These are phyloP conservation scores for Barbarea vulgaris DNA, from an alignment of 345 rosid species.

Conservation along the genomic window DNA sequence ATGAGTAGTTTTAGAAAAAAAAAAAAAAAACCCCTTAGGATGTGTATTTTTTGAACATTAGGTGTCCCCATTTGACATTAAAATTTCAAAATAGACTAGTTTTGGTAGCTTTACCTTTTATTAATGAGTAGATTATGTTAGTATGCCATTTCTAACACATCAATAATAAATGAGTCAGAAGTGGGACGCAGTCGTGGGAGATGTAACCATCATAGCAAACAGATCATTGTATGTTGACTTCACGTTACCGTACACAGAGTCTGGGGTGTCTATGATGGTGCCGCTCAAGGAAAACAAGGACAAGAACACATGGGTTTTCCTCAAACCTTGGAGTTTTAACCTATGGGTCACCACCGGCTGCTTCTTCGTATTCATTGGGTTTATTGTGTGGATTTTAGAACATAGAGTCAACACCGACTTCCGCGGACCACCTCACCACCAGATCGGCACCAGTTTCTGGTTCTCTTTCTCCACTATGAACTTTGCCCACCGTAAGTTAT, in stretches of 20 bases:
- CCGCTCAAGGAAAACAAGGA: slow-evolving; percentile 41
- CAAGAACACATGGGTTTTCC: slow-evolving; percentile 66
- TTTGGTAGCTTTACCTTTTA: too few species aligned
- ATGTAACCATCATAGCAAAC: slow-evolving; percentile 50
- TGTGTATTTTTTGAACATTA: too few species aligned
- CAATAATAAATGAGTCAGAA: slow-evolving; percentile 32
- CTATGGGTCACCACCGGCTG: slow-evolving; percentile 62
- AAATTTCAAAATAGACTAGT: too few species aligned
- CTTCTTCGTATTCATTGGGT: slow-evolving; percentile 60
- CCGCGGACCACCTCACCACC: slow-evolving; percentile 44
- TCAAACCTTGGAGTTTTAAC: slow-evolving; percentile 61
- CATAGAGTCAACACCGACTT: slow-evolving; percentile 71
- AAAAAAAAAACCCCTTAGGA: too few species aligned
- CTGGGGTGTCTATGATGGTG: slow-evolving; percentile 77
- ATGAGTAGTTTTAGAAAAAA: too few species aligned
- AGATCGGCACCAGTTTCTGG: slow-evolving; percentile 41
- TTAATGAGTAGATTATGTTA: not conserved
- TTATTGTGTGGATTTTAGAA: slow-evolving; percentile 71
- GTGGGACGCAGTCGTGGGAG: slow-evolving; percentile 74
- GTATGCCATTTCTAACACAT: not conserved
- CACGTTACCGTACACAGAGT: slow-evolving; percentile 66
- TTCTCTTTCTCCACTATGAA: slow-evolving; percentile 43
- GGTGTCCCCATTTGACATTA: too few species aligned
- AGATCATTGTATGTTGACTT: slow-evolving; percentile 63
- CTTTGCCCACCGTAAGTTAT: slow-evolving; percentile 39